Conservation (phyloP, 768 basidiomycete genomes). For the Tylopilus cervinicoccineus region DNA sequence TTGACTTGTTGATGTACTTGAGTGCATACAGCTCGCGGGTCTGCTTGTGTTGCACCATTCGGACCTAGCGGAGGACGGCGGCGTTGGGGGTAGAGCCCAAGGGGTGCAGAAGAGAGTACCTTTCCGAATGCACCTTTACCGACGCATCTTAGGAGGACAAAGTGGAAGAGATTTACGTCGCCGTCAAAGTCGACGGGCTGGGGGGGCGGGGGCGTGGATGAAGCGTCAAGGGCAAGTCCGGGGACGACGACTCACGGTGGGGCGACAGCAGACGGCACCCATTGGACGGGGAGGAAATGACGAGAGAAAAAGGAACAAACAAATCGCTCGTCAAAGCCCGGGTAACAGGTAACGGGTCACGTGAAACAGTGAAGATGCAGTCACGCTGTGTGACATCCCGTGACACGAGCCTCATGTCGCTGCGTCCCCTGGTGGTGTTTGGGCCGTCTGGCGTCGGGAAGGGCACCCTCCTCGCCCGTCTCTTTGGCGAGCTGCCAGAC, state of each 20-base stretch:
- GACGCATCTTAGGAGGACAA: constrained; percentile 90
- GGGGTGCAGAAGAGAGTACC: constrained; percentile 40
- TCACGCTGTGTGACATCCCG: constrained; percentile 1
- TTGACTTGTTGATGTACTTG: constrained; percentile 98
- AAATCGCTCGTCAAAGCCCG: constrained; percentile 8
- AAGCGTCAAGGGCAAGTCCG: background rate
- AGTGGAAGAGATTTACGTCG: constrained; percentile 96
- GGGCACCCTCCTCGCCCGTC: constrained; percentile 78
- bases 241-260: constrained; percentile 48
- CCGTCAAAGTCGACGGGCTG: constrained; percentile 95
- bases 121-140: constrained; percentile 99
- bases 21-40: constrained; percentile 95
- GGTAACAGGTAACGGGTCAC: constrained; percentile 14
- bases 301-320: constrained; percentile 13
- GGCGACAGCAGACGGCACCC: constrained; percentile 85
- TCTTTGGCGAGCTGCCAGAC: constrained; percentile 78
- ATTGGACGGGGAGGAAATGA: constrained; percentile 26
- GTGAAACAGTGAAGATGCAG: background rate
- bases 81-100: constrained; percentile 9
- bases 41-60: constrained; percentile 98
- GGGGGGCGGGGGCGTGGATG: background rate
- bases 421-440: constrained; percentile 73
- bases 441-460: constrained; percentile 95
- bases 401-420: background rate
- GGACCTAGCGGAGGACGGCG: constrained; percentile 60